Base-by-base conservation (phyloP, 2,329 filamentous ascomycete genomes). In the Aspergillus sclerotialis region DNA sequence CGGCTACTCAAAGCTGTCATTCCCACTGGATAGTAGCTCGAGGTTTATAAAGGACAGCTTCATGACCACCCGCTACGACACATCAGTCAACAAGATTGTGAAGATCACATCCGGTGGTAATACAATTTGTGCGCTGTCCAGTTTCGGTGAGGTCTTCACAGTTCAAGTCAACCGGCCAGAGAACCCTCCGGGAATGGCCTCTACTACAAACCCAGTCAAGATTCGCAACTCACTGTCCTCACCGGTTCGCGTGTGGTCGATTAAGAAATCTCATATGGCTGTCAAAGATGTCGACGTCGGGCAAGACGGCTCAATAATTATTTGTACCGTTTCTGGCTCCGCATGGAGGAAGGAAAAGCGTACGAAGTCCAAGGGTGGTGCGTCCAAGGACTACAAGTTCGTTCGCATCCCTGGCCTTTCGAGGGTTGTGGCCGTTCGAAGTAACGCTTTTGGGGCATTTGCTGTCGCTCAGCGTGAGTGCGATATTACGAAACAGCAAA, bases 341-440 rank as follows among this genome's bases (percentile, higher is more conserved):
- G 90, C 95, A 0, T 98, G 90, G 90, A 81, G 81, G 46, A 82
- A 90, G 38, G 80, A 92, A 33, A 87, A 86, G 52, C 77, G 92
- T 40, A 72, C 76, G 16, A 94, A 90, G 44, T 80, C 83, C 32
- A 93, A 94, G 50, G 78, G 80, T 14, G 69, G 73, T 21, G 84
- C 78, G 49, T 75, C 77, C 9, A 94, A 93, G 47, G 88, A 94
- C 53, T 94, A 93, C 68, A 98, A 98, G 56, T 98, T 96, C 48
- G 81, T 90, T 50, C 80, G 92, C 37, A 79, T 98, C 7, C 83
- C 92, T 1, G 88, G 84, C 27, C 76, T 98, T 36, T 94, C 87
- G 2, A 80, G 88, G 23, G 86, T 93, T 10, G 74, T 83, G 19
- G 80, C 81, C 3, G 89, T 96, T 6, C 76, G 88, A 45, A 90